Conservation (phyloP, 78 protist genomes). For the Acrasis kona region DNA sequence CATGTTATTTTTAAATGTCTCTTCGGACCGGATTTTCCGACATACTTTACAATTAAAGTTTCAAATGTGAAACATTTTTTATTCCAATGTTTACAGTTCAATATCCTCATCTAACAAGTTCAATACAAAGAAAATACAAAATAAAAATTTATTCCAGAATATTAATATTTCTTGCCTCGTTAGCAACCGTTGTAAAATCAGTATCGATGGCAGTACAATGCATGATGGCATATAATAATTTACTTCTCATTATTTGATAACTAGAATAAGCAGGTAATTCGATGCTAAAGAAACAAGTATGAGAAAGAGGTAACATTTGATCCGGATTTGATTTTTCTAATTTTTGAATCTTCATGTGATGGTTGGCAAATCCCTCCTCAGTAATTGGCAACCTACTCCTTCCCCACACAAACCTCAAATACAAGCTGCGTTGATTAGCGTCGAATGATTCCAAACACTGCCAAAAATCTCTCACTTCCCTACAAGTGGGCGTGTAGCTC, state of each 20-base stretch:
- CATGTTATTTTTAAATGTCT: no score
- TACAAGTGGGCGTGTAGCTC: neutral
- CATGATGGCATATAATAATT: constrained; percentile 28
- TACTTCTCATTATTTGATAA: constrained; percentile 6
- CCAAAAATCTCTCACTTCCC: constrained; percentile 20
- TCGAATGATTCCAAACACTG: constrained; percentile 8
- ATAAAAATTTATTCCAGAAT: no score
- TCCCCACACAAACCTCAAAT: constrained; percentile 33
- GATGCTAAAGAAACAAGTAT: constrained; percentile 41
- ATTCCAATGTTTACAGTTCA: no score
- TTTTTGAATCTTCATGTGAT: constrained; percentile 11
- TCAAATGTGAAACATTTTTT: no score
- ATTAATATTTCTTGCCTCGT: neutral
- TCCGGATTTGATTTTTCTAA: constrained; percentile 15
- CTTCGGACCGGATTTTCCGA: no score
- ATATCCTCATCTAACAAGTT: no score
- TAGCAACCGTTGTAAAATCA: constrained; percentile 29
- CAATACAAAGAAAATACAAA: no score
- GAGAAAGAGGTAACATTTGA: constrained; percentile 14
- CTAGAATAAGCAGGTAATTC: constrained; percentile 36
- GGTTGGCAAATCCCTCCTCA: neutral
- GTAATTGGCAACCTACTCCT: constrained; percentile 21
- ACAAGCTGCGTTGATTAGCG: constrained; percentile 5
- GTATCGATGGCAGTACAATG: constrained; percentile 42
- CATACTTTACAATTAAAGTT: no score